These are phyloP conservation scores for Paraglomus brasilianum DNA, from an alignment of 192 early-diverging fungal genomes.

Conservation along the genomic window DNA sequence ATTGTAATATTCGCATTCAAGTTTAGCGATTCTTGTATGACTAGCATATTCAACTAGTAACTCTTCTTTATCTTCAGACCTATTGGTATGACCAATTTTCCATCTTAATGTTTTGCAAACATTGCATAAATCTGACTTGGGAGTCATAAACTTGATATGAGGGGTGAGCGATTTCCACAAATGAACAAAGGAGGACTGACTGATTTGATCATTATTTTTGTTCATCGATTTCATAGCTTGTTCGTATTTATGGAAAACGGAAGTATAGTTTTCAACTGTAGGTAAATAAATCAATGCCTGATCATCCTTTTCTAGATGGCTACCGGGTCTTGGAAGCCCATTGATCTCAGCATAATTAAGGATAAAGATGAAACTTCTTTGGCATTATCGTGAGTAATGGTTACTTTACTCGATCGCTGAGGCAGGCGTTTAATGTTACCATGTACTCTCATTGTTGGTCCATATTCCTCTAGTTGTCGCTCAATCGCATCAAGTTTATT, in stretches of 20 bases:
- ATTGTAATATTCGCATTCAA: not conserved
- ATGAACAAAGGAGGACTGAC: not conserved
- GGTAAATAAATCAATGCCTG: not conserved
- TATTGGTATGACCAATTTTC: not conserved
- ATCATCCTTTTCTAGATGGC: not conserved
- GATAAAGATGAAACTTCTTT: not conserved
- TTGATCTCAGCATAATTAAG: not conserved
- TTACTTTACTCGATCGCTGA: not conserved
- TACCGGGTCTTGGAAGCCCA: not conserved
- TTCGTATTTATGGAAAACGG: not conserved
- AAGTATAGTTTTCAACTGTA: not conserved
- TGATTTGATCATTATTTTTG: not conserved
- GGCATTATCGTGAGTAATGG: not conserved
- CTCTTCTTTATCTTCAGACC: not conserved
- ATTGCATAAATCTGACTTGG: not conserved
- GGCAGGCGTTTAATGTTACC: not conserved
- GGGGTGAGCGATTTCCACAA: not conserved
- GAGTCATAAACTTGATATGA: not conserved
- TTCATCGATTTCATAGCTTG: not conserved
- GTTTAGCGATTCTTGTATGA: not conserved
- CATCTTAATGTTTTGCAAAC: not conserved
- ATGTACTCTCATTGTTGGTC: not conserved
- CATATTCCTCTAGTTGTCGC: not conserved
- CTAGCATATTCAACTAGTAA: not conserved
- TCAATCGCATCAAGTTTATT: not conserved